phyloP scores from a whole-genome alignment of 2,329 filamentous ascomycete genomes.

The Exophiala xenobiotica region DNA sequence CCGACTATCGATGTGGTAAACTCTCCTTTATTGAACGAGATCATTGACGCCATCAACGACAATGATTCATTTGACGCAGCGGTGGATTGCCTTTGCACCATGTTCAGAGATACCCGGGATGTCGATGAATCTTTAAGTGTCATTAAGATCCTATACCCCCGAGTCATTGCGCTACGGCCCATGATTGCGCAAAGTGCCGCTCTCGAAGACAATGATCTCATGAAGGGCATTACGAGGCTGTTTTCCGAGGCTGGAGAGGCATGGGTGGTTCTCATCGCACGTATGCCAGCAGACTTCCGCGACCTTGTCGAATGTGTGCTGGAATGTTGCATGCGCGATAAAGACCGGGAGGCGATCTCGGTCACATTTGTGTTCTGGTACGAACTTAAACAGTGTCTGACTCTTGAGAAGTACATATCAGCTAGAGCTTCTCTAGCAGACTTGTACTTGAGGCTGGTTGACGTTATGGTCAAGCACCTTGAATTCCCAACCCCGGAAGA shows the following conservation, averaged over 20 bases:
- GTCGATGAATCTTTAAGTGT: slow-evolving; percentile 84
- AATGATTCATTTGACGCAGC: slow-evolving; percentile 81
- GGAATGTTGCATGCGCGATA: slow-evolving; percentile 86
- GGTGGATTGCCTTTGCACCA: slow-evolving; percentile 86
- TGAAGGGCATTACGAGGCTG: slow-evolving; percentile 84
- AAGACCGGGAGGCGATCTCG: slow-evolving; percentile 85
- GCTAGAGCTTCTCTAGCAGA: slow-evolving; percentile 75
- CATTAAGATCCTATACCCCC: slow-evolving; percentile 80
- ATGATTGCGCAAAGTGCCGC: slow-evolving; percentile 73
- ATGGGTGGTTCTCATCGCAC: slow-evolving; percentile 89
- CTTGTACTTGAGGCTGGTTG: slow-evolving; percentile 84
- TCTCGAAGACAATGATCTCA: slow-evolving; percentile 79
- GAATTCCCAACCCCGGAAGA: slow-evolving; percentile 78
- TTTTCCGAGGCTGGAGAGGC: slow-evolving; percentile 91
- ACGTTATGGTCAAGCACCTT: slow-evolving; percentile 87
- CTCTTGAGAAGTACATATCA: slow-evolving; percentile 82
- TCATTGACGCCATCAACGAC: slow-evolving; percentile 73
- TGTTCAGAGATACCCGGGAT: slow-evolving; percentile 88
- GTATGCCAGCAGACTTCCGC: slow-evolving; percentile 77
- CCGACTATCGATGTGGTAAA: slow-evolving; percentile 78
- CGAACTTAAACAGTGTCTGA: slow-evolving; percentile 94
- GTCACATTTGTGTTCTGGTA: slow-evolving; percentile 98
- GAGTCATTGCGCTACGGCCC: slow-evolving; percentile 71
- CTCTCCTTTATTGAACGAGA: slow-evolving; percentile 77
- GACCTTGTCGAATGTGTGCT: slow-evolving; percentile 84